These are phyloP conservation scores for Zasmidium citrigriseum DNA, from an alignment of 2,329 filamentous ascomycete species.

Conservation along the genomic window DNA sequence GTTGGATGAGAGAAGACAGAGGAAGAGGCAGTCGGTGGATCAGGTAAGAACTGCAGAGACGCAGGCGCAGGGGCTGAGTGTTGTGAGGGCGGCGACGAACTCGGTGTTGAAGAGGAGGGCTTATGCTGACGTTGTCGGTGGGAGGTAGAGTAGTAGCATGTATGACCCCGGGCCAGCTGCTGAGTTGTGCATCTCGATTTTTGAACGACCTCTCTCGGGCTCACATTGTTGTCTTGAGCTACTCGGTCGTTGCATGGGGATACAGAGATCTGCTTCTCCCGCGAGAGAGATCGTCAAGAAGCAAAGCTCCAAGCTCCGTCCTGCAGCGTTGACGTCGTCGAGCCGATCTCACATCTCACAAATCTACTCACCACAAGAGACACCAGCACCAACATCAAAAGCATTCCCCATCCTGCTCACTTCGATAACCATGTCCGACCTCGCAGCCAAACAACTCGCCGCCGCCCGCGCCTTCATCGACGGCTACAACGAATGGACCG, in stretches of 20 bases:
- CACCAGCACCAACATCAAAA: not conserved
- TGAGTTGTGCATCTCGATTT: too few relatives aligned
- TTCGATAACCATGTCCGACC: not conserved
- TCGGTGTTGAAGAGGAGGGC: constrained; percentile 49
- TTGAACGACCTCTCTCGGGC: too few relatives aligned
- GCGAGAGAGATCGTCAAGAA: too few relatives aligned
- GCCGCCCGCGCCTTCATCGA: not conserved
- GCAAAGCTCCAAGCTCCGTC: not conserved
- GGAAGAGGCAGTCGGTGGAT: constrained; percentile 61
- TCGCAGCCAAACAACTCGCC: constrained; percentile 3
- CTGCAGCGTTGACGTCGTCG: not conserved
- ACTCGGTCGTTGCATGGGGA: too few relatives aligned
- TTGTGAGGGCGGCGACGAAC: constrained; percentile 63
- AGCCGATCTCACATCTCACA: not conserved
- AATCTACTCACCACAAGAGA: not conserved
- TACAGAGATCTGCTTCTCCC: too few relatives aligned
- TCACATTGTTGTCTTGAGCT: too few relatives aligned
- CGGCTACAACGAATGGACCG: constrained; percentile 10
- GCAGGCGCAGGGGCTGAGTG: constrained; percentile 76
- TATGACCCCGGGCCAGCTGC: too few relatives aligned
- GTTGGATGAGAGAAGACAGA: constrained; percentile 9
- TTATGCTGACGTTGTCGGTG: constrained; percentile 8
- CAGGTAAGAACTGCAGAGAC: constrained; percentile 82
- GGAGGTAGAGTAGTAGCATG: not conserved
- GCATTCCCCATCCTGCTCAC: not conserved